These are phyloP conservation scores for Termitomyces sp. DNA, from an alignment of 768 basidiomycete species.

Conservation along the genomic window DNA sequence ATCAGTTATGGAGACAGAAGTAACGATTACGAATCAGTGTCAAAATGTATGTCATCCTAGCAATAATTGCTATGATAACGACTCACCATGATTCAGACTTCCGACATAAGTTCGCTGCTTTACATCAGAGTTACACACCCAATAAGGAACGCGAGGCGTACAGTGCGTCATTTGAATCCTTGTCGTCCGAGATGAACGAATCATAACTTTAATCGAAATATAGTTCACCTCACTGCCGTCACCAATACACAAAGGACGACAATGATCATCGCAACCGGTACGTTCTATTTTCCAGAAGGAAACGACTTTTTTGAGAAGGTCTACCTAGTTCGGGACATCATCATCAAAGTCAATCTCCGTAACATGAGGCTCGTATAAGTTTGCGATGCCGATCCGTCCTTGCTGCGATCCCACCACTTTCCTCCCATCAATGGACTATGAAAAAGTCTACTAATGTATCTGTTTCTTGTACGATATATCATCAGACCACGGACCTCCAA, in stretches of 20 bases:
- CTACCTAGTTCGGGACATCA: conserved; percentile 61
- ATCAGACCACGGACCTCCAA: neutral
- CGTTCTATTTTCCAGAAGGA: conserved; percentile 18
- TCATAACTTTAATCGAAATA: neutral
- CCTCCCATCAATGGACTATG: neutral
- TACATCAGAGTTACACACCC: conserved; percentile 65
- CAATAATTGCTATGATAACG: neutral
- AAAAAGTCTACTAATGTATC: neutral
- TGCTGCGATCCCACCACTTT: neutral
- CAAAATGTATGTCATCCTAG: conserved; percentile 53
- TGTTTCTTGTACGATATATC: neutral
- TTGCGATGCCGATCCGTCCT: conserved; percentile 5
- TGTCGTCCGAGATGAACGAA: neutral
- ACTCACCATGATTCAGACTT: conserved; percentile 48
- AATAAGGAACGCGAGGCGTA: conserved; percentile 73
- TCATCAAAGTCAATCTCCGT: conserved; percentile 62
- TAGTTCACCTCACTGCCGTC: conserved; percentile 79
- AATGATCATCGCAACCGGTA: conserved; percentile 72
- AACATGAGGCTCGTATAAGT: conserved; percentile 50
- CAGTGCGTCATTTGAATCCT: conserved; percentile 39
- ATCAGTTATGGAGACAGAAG: conserved; percentile 67
- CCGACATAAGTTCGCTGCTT: conserved; percentile 63
- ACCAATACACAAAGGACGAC: conserved; percentile 75
- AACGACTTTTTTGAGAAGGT: neutral
- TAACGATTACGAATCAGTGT: conserved; percentile 76